Evolutionary conservation across 202 grass and related monocot species (phyloP), one percentile per base, ranked within the genome.

Genomic region (Eragrostis tef): DNA sequence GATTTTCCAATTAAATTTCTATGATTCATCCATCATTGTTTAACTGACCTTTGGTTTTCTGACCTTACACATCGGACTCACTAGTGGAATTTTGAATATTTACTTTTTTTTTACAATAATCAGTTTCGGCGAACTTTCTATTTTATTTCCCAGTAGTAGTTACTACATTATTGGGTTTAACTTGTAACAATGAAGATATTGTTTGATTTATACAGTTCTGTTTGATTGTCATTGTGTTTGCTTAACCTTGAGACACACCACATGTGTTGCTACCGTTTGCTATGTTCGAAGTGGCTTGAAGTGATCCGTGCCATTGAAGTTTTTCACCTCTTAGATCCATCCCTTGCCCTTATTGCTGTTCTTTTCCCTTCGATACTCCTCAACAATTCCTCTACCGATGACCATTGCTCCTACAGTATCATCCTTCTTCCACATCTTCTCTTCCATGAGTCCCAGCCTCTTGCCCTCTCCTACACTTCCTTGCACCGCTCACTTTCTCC

Each of bases 91-190:
- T 57, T 64, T 26, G 20, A 27, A 67, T 70, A 59, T 47, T 22
- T 11, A 41, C 58, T 9, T 3, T 64, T 27, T 53, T 63, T 29
- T 69, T 73, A 11, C 13, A 63, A 76, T 24, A 76, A 46, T 77
- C 41, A 27, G 21, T 24, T 62, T 9, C 22, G 44, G 44, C 26
- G 6, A 60, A 19, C 43, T 76, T 75, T 59, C 58, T 61, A 15
- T 22, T 61, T 19, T 0, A 60, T 54, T 58, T 25, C 10, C 10
- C 12, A 6, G 6, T 47, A 50, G 25, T 71, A 50, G 14, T 24
- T 58, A 58, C 27, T 44, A 20, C 13, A 4, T 59, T 41, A 1
- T 71, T 50, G 19, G 17, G 71, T 36, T 74, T 74, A 46, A 58
- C 54, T 61, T 61, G 29, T 31, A 31, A 61, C 25, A 65, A 39